Evolutionary conservation across 176 grass and related monocot genomes (phyloP), one percentile per base, ranked within the genome.

Genomic region (Hordeum vulgare): DNA sequence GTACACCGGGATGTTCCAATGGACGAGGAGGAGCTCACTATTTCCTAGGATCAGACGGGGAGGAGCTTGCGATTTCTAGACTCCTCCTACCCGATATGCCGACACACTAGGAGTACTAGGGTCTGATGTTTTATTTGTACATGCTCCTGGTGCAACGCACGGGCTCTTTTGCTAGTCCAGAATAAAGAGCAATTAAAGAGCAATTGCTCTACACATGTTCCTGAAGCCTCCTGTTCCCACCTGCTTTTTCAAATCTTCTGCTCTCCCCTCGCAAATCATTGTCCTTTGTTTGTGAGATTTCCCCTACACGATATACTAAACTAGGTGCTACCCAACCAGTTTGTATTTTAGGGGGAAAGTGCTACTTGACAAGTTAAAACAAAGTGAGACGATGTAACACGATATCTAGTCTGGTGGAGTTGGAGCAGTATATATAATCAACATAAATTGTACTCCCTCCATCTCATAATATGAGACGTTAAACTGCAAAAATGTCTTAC

Each of bases 141-240:
- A n/a, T n/a, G n/a, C n/a, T n/a, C n/a, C n/a, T n/a, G n/a, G n/a
- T n/a, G n/a, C n/a, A n/a, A n/a, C n/a, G n/a, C n/a, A n/a, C n/a
- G n/a, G n/a, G n/a, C n/a, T n/a, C n/a, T n/a, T n/a, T n/a, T n/a
- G n/a, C n/a, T n/a, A n/a, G n/a, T n/a, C 24, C 24, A 28, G 5
- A 24, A 62, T 2, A 2, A 0, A 26, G 10, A 28, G n/a, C n/a
- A n/a, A n/a, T n/a, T 2, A 2, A 0, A 26, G 10, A 28, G 0
- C 1, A 13, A 0, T 0, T 27, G 63, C 7, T 36, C 8, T 10
- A 9, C 31, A 31, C 17, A 67, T 36, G 66, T 70, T 70, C 20
- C 66, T 6, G 10, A 70, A 23, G 21, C 35, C 66, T 40, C 35
- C n/a, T 70, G 5, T 41, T 70, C 66, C 66, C 21, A 3, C 11